phyloP scores from a whole-genome alignment of 1,284 basidiomycete genomes.

The Sporisorium reilianum region DNA sequence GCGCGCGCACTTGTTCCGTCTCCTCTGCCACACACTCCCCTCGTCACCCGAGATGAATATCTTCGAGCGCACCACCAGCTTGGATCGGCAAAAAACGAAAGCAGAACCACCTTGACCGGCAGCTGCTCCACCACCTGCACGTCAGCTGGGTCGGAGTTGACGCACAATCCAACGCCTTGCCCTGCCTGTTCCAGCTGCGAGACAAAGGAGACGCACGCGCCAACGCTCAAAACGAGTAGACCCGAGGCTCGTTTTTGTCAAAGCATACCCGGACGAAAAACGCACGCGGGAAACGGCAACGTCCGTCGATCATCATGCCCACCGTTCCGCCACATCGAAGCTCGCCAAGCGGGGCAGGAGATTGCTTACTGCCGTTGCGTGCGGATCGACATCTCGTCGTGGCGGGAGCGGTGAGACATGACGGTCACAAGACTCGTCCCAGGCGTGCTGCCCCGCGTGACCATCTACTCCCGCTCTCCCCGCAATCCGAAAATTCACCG shows the following conservation, averaged over 20 bases:
- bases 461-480: neutral
- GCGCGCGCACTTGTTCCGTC: neutral
- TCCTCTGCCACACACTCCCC: too few species aligned
- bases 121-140: too few species aligned
- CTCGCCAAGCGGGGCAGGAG: neutral
- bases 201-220: constrained; percentile 9
- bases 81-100: neutral
- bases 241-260: constrained; percentile 16
- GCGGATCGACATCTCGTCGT: neutral
- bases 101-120: neutral
- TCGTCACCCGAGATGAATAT: neutral
- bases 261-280: constrained; percentile 6
- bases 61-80: neutral
- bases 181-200: constrained; percentile 1
- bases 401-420: neutral
- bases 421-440: neutral
- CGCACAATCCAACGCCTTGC: constrained; percentile 15
- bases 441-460: neutral
- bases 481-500: constrained; percentile 8
- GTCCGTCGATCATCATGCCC: constrained; percentile 5
- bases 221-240: constrained; percentile 20
- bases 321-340: neutral
- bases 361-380: neutral
- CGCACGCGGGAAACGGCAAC: too few species aligned
- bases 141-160: constrained; percentile 20